Base-by-base conservation (phyloP, 2,329 filamentous ascomycete genomes). In the Alternaria arborescens region DNA sequence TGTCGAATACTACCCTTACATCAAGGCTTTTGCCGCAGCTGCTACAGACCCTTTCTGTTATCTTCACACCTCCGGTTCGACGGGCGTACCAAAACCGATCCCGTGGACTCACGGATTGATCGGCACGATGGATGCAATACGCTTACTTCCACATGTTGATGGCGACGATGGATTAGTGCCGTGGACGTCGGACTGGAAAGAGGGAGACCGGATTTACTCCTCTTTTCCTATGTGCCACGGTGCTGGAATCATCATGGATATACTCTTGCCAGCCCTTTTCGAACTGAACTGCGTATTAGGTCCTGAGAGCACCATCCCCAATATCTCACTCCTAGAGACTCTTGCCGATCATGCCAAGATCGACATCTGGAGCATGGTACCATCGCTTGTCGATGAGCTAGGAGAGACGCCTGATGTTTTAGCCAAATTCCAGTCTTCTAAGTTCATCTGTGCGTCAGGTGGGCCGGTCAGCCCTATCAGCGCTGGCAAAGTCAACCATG, bases 211-310 rank as follows among this genome's bases (percentile, higher is more conserved):
- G 5, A 68, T 70, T 2, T 71, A 71, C 36, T 71, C 68, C 0
- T 77, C 76, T 6, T 80, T 80, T 32, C 77, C 78, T 2, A 78
- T 80, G 76, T 76, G 75, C 28, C 72, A 75, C 47, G 56, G 56
- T 7, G 79, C 80, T 0, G 80, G 80, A 14, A 76, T 81, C 5
- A 77, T 82, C 16, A 81, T 81, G 78, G 61, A 82, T 55, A 77
- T 81, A 20, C 36, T 81, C 0, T 70, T 81, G 64, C 78, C 79
- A 0, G 69, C 75, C 0, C 67, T 81, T 1, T 80, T 77, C 18
- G 61, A 68, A 7, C 58, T 81, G 0, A 77, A 73, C 5, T 79
- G 78, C 51, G 54, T 82, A 8, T 52, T 82, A 24, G 80, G 79
- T 0, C 80, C 80, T 1, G 41, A 63, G 2, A 70, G 68, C 1